Percentiles rank a stretch among this genome's conserved stretches.
Evolutionary conservation across 2,329 filamentous ascomycete species (phyloP).

Genomic region (Elsinoe australis): DNA sequence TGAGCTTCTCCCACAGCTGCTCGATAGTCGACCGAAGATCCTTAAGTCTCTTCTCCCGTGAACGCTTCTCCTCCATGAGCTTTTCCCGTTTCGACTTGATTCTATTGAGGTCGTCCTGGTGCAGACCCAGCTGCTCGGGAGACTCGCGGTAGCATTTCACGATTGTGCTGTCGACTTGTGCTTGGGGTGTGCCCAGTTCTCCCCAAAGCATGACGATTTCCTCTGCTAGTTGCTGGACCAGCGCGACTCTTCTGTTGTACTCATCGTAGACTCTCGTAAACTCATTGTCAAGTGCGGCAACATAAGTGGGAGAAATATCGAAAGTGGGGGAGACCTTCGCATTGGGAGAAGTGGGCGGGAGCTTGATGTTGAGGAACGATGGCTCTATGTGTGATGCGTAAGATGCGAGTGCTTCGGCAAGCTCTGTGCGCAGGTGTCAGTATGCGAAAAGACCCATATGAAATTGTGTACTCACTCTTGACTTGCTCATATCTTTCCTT

Average conservation of each 20-base stretch:
- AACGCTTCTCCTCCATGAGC: slow-evolving; percentile 79
- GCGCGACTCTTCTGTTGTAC: slow-evolving; percentile 73
- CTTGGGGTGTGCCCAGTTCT: slow-evolving; percentile 87
- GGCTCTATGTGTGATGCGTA: slow-evolving; percentile 94
- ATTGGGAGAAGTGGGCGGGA: slow-evolving; percentile 74
- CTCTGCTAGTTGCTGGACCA: slow-evolving; percentile 67
- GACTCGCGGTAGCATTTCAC: slow-evolving; percentile 84
- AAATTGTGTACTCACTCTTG: slow-evolving; percentile 57
- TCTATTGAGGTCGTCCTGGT: slow-evolving; percentile 72
- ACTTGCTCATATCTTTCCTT: slow-evolving; percentile 92
- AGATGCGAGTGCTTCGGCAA: slow-evolving; percentile 86
- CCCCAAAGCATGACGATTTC: slow-evolving; percentile 93
- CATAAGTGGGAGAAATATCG: slow-evolving; percentile 85
- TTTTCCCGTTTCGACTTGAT: slow-evolving; percentile 71
- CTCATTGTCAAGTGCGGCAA: slow-evolving; percentile 77
- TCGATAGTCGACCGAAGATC: slow-evolving; percentile 75
- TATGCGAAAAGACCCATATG: neutral
- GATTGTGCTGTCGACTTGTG: slow-evolving; percentile 79
- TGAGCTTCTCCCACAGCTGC: slow-evolving; percentile 78
- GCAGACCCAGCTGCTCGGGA: slow-evolving; percentile 87
- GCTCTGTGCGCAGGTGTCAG: slow-evolving; percentile 54
- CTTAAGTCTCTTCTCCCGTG: slow-evolving; percentile 66
- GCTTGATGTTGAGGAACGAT: slow-evolving; percentile 73
- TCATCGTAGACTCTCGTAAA: slow-evolving; percentile 95
- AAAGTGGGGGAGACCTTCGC: slow-evolving; percentile 73